Conservation (phyloP, 2,329 filamentous ascomycete genomes). For the Xylaria digitata region DNA sequence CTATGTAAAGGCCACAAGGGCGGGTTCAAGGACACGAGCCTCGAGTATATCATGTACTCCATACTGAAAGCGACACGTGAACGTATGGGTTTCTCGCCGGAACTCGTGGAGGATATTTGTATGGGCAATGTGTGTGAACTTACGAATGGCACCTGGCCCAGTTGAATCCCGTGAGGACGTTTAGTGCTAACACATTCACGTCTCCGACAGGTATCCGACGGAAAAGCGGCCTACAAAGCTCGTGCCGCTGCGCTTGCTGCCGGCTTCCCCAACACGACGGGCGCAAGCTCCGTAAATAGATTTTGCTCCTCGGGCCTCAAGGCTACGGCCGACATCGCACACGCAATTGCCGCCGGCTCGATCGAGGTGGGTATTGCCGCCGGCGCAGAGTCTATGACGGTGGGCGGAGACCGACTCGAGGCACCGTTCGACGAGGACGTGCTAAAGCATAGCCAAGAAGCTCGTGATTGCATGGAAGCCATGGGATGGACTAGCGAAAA, state of each 20-base stretch:
- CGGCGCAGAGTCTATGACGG: conserved; percentile 89
- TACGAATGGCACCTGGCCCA: not conserved
- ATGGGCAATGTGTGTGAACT: conserved; percentile 80
- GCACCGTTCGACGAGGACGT: conserved; percentile 83
- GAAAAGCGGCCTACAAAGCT: conserved; percentile 88
- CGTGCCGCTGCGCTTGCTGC: conserved; percentile 90
- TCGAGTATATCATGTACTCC: conserved; percentile 88
- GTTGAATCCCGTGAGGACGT: not conserved
- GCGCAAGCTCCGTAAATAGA: conserved; percentile 85
- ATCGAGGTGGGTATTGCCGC: conserved; percentile 91
- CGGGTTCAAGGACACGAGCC: conserved; percentile 90
- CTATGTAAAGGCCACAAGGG: conserved; percentile 90
- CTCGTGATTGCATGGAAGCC: conserved; percentile 86
- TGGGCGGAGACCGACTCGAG: conserved; percentile 75
- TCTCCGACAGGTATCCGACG: conserved; percentile 75
- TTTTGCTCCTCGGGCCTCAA: conserved; percentile 98
- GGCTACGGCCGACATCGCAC: conserved; percentile 93
- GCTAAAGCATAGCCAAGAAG: conserved; percentile 76
- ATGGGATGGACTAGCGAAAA: conserved; percentile 99
- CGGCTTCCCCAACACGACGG: conserved; percentile 90
- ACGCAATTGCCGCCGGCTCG: conserved; percentile 80
- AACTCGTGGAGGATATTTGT: conserved; percentile 88
- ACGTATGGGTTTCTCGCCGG: conserved; percentile 81
- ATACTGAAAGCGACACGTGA: conserved; percentile 80
- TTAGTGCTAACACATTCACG: conserved; percentile 13